Base-by-base conservation (phyloP, 177 flowering plant species). In the Tripterygium wilfordii region DNA sequence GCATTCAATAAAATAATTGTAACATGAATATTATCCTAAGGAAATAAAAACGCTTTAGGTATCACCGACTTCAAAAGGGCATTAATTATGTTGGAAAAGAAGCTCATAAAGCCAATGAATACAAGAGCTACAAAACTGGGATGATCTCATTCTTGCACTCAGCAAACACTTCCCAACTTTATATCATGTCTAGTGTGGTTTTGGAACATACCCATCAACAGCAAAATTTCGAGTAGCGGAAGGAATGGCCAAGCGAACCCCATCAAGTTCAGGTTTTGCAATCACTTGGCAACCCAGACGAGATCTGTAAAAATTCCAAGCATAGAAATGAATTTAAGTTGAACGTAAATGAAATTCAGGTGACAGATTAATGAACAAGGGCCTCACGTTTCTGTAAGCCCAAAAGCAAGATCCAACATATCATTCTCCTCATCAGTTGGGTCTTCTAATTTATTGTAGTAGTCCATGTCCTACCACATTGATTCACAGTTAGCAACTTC, bases 371-470 rank as follows among this genome's bases (percentile, higher is more conserved):
- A 48, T 24, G 16, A 3, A 4, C 44, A 42, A 53, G 36, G 9
- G 20, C 64, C 80, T 27, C 49, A 88, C 95, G 86, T 85, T 68
- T 88, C 94, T 14, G 88, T 70, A 43, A 86, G 81, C 26, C 90
- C 90, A 69, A 86, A 80, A 7, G 95, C 95, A 10, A 83, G 82
- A 70, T 91, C 98, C 69, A 91, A 53, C 98, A 91, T 91, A 61
- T 91, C 98, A 60, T 88, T 91, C 64, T 91, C 98, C 64, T 91
- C 96, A 42, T 91, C 98, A 8, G 74, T 61, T 27, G 95, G 94
- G 21, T 91, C 98, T 54, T 79, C 79, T 48, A 91, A 55, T 62
- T 72, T 88, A 61, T 91, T 88, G 66, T 83, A 85, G 65, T 74
- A 62, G 7, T 79, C 76, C 69, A 71, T 43, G 58, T 85, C 95